Evolutionary conservation across 768 basidiomycete genomes (phyloP), one percentile per base, ranked within the genome.

Genomic region (Pholiota conissans): DNA sequence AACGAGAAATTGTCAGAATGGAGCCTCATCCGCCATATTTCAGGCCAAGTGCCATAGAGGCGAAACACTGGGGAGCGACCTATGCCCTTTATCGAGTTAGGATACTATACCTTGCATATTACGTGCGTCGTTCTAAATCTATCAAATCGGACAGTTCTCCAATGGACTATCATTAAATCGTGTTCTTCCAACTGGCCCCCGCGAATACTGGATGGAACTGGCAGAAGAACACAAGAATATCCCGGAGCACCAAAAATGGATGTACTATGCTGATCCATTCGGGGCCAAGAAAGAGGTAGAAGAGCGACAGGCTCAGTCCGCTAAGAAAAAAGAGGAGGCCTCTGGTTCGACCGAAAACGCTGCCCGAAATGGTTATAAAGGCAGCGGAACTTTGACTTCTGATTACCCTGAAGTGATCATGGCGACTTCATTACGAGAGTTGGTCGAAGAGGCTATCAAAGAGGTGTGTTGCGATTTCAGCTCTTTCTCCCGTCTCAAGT

Each of bases 11-110:
- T 4, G 86, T 93, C 14, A 79, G 84, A 46, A 72, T 97, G 61
- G 84, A 85, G 59, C 89, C 93, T 5, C 83, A 89, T 66, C 89
- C 91, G 1, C 81, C 87, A 5, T 83, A 90, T 62, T 73, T 81
- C 45, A 77, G 84, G 59, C 78, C 83, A 2, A 86, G 86, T n/a
- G 80, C 86, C 6, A 67, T 87, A 22, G 92, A 96, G 72, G 93
- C 94, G 27, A 89, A 87, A 54, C 95, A 97, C 67, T 95, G 91
- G 87, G 93, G 88, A 35, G 93, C 93, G 14, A 89, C 88, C 3
- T 93, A 91, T 64, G 90, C 91, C 37, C 73, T 96, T 52, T 91
- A 94, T 71, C 86, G 93, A 64, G 93, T 95, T 73, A 74, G 89
- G 42, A 45, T 45, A 45, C 18, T 22, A 45, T 54, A 51, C 55